These are phyloP conservation scores for Xylariales sp. DNA, from an alignment of 2,329 filamentous ascomycete species.

Conservation along the genomic window DNA sequence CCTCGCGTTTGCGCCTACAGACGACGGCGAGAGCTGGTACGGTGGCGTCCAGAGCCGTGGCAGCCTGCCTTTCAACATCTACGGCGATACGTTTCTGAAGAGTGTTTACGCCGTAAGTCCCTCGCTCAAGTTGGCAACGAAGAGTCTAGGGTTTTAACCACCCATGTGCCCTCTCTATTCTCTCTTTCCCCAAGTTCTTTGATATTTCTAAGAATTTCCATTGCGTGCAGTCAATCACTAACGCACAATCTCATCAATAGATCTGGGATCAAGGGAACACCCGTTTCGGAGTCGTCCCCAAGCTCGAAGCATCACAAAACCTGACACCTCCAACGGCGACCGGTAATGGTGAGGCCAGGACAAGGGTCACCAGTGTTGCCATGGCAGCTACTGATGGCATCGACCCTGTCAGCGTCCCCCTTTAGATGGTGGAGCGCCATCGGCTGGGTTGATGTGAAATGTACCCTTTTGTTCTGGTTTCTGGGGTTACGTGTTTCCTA, in stretches of 20 bases:
- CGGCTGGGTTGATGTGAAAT: constrained; percentile 16
- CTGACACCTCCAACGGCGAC: constrained; percentile 40
- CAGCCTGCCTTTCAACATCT: constrained; percentile 68
- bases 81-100: constrained; percentile 73
- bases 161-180: background rate
- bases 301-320: constrained; percentile 56
- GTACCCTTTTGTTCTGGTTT: background rate
- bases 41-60: constrained; percentile 75
- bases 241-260: constrained; percentile 51
- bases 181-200: background rate
- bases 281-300: constrained; percentile 70
- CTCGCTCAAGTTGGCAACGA: background rate
- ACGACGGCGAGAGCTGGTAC: constrained; percentile 63
- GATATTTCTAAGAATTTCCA: background rate
- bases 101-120: constrained; percentile 67
- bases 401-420: constrained; percentile 24
- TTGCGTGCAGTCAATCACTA: constrained; percentile 9
- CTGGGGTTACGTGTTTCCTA: background rate
- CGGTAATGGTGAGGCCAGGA: constrained; percentile 39
- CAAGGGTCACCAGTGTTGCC: constrained; percentile 38
- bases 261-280: constrained; percentile 72
- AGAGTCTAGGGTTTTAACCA: background rate
- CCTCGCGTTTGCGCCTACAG: constrained; percentile 67
- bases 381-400: constrained; percentile 36
- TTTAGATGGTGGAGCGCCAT: constrained; percentile 28